These are phyloP conservation scores for Erodium maritimum DNA, from an alignment of 345 rosid genomes.

Conservation along the genomic window DNA sequence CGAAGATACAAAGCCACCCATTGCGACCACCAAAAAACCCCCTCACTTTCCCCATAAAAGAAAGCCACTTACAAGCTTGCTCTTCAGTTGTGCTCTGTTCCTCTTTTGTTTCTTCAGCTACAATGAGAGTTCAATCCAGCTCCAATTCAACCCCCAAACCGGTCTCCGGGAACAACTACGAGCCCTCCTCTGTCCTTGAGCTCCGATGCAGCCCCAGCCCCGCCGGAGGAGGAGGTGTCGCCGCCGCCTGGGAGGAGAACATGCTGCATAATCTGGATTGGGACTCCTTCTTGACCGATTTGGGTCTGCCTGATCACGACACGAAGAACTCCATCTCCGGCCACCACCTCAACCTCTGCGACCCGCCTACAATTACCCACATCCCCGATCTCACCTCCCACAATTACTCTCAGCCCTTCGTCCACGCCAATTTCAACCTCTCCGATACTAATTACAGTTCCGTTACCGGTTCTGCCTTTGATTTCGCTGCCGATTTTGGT, in stretches of 20 bases:
- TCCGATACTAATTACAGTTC: constrained; percentile 44
- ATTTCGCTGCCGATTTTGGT: too few relatives aligned
- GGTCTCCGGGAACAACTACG: constrained; percentile 25
- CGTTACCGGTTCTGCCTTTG: constrained; percentile 12
- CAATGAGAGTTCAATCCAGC: constrained; percentile 44
- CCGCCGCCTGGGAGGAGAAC: constrained; percentile 42
- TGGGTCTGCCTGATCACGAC: constrained; percentile 50
- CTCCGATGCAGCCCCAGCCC: constrained; percentile 46
- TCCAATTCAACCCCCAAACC: constrained; percentile 1
- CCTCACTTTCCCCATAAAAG: constrained; percentile 9
- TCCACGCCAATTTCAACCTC: constrained; percentile 11
- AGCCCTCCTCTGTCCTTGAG: constrained; percentile 79
- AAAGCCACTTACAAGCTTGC: too few relatives aligned
- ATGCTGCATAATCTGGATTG: constrained; percentile 62
- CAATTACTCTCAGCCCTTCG: constrained; percentile 6
- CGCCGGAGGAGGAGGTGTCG: constrained; percentile 11
- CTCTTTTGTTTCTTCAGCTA: constrained; percentile 6
- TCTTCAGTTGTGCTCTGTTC: background rate
- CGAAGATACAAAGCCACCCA: constrained; percentile 43
- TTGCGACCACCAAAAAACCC: constrained; percentile 44
- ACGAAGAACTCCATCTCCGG: constrained; percentile 17
- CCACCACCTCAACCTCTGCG: constrained; percentile 10
- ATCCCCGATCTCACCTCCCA: too few relatives aligned
- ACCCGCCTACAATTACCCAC: constrained; percentile 8
- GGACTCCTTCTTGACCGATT: constrained; percentile 79